Percentiles rank a stretch among this genome's conserved stretches.
These are phyloP conservation scores for Solanum infundibuliforme DNA, from an alignment of 257 asterid species.

Conservation along the genomic window DNA sequence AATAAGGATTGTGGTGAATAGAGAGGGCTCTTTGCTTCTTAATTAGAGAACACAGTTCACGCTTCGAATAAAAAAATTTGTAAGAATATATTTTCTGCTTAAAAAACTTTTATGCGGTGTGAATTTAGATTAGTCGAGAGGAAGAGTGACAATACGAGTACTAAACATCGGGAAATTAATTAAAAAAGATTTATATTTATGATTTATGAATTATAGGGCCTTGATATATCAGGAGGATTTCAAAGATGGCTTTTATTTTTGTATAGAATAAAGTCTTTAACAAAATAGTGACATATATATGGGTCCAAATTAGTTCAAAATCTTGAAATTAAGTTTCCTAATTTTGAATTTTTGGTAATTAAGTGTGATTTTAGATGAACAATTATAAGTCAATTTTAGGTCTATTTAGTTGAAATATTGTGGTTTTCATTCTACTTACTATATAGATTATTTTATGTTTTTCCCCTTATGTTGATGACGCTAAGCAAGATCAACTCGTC, in stretches of 20 bases:
- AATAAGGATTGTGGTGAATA: background rate
- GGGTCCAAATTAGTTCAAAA: background rate
- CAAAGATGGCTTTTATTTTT: background rate
- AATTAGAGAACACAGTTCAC: background rate
- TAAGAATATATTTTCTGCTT: background rate
- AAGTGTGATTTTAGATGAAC: background rate
- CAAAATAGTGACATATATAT: background rate
- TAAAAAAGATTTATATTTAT: background rate
- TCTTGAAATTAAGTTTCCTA: background rate
- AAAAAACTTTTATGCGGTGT: background rate
- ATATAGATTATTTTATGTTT: background rate
- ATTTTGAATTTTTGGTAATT: background rate
- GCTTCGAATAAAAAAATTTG: rapidly evolving
- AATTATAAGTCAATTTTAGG: background rate
- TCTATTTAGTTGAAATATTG: background rate
- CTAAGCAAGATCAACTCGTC: background rate
- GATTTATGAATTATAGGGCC: background rate
- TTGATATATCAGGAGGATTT: background rate
- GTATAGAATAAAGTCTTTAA: background rate
- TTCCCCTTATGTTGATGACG: background rate
- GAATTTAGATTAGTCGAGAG: background rate
- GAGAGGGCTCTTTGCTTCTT: background rate
- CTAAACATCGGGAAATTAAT: background rate
- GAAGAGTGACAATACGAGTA: background rate
- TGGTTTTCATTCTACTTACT: background rate